Percentiles rank a stretch among this genome's conserved stretches.
phyloP scores from a whole-genome alignment of 768 basidiomycete genomes.

The Flagelloscypha sp. region DNA sequence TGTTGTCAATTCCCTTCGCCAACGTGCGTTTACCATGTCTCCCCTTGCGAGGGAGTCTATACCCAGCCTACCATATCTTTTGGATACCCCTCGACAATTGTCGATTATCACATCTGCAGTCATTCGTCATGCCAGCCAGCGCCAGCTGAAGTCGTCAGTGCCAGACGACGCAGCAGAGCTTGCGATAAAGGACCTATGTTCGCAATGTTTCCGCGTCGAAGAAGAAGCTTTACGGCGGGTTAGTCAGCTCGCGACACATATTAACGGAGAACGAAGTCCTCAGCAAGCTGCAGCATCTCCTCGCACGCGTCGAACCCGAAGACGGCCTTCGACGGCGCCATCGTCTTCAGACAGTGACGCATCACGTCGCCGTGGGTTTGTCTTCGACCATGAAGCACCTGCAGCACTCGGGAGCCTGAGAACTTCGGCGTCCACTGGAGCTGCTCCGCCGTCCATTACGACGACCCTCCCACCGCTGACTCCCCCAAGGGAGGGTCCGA shows the following conservation, averaged over 20 bases:
- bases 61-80: slow-evolving; percentile 60
- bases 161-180: slow-evolving; percentile 27
- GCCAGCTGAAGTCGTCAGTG: slow-evolving; percentile 27
- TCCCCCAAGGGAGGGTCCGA: too few relatives aligned
- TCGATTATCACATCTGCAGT: slow-evolving; percentile 70
- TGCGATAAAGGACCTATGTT: slow-evolving; percentile 47
- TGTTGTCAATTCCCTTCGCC: slow-evolving; percentile 47
- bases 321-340: slow-evolving; percentile 46
- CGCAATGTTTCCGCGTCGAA: slow-evolving; percentile 61
- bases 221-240: slow-evolving; percentile 60
- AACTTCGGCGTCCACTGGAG: too few relatives aligned
- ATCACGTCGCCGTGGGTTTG: too few relatives aligned
- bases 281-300: too few relatives aligned
- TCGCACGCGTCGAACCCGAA: too few relatives aligned
- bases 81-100: slow-evolving; percentile 74
- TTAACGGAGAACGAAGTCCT: too few relatives aligned
- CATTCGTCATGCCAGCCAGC: slow-evolving; percentile 49
- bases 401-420: too few relatives aligned
- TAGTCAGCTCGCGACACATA: slow-evolving; percentile 44
- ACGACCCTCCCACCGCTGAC: too few relatives aligned
- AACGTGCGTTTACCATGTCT: slow-evolving; percentile 48
- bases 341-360: slow-evolving; percentile 23
- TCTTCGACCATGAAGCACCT: too few relatives aligned
- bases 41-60: slow-evolving; percentile 61
- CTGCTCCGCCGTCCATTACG: too few relatives aligned